Percentiles rank a stretch among this genome's conserved stretches.
Evolutionary conservation across 2,329 filamentous ascomycete genomes (phyloP).

Genomic region (Fusarium tricinctum): DNA sequence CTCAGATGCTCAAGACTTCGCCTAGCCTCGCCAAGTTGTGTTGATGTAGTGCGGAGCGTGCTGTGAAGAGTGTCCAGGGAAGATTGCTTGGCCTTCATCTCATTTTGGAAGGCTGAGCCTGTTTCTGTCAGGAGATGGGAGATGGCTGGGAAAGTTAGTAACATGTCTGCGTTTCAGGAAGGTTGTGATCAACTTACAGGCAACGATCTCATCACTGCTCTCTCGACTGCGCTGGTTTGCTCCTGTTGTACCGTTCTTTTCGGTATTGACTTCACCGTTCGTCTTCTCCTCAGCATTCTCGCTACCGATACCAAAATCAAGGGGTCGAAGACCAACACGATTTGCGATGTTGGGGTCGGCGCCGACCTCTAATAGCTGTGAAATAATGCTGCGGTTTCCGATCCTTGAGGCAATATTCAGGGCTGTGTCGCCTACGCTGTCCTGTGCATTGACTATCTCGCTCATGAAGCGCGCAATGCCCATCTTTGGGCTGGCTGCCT

Average conservation of each 20-base stretch:
- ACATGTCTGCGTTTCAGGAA: background rate
- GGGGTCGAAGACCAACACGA: constrained; percentile 85
- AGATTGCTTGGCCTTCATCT: constrained; percentile 86
- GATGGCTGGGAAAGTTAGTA: constrained; percentile 69
- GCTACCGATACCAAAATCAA: constrained; percentile 93
- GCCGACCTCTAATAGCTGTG: constrained; percentile 94
- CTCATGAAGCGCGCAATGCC: constrained; percentile 94
- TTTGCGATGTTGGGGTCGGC: constrained; percentile 95
- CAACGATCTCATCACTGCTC: constrained; percentile 83
- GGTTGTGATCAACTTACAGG: constrained; percentile 69
- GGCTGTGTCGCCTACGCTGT: constrained; percentile 94
- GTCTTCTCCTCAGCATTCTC: constrained; percentile 65
- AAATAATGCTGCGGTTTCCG: constrained; percentile 93
- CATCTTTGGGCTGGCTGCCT: constrained; percentile 72
- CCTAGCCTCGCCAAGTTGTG: constrained; percentile 82
- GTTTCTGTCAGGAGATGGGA: constrained; percentile 85
- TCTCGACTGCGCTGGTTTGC: constrained; percentile 73
- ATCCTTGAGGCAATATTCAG: constrained; percentile 94
- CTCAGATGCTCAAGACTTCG: constrained; percentile 80
- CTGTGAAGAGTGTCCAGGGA: constrained; percentile 85
- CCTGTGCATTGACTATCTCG: constrained; percentile 95
- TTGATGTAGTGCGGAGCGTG: constrained; percentile 83
- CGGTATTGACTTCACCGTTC: constrained; percentile 59
- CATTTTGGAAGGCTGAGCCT: constrained; percentile 81
- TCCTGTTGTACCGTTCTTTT: constrained; percentile 61